Percentiles rank a stretch among this genome's conserved stretches.
Evolutionary conservation across 176 grass and related monocot genomes (phyloP).

Genomic region (Cenchrus fungigraminus): DNA sequence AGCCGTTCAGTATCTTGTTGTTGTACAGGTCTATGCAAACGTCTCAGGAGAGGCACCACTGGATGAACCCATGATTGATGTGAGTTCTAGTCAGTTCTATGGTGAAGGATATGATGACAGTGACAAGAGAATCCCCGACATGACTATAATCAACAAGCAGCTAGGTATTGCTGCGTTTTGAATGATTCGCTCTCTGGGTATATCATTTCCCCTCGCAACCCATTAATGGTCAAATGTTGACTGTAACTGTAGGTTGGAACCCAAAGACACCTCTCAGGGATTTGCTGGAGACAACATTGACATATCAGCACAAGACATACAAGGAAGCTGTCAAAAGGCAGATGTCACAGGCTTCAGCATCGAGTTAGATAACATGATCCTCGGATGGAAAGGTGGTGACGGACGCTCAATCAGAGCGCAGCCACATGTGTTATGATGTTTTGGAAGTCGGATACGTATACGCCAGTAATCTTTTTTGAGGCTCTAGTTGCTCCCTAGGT

Average conservation of each 20-base stretch:
- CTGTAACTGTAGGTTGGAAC: conserved; percentile 76
- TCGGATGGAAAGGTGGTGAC: background rate
- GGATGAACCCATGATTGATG: conserved; percentile 72
- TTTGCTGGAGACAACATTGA: conserved; percentile 87
- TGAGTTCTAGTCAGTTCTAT: conserved; percentile 88
- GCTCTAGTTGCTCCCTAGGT: conserved; percentile 40
- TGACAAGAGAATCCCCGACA: conserved; percentile 86
- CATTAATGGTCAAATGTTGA: background rate
- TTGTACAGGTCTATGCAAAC: conserved; percentile 78
- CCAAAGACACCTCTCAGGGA: conserved; percentile 89
- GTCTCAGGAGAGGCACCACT: conserved; percentile 74
- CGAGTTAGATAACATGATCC: conserved; percentile 49
- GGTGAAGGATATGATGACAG: conserved; percentile 98
- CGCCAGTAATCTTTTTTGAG: conserved; percentile 32
- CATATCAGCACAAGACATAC: conserved; percentile 94
- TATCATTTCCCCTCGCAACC: background rate
- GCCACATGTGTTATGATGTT: conserved; percentile 29
- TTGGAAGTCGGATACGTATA: conserved; percentile 34
- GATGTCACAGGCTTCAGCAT: conserved; percentile 63
- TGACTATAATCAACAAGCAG: conserved; percentile 92
- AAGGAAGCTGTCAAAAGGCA: conserved; percentile 83
- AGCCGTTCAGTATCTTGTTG: background rate
- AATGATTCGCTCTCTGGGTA: background rate
- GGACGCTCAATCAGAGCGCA: background rate
- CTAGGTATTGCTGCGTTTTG: conserved; percentile 61